Evolutionary conservation across 108 stramenopile genomes (phyloP).

Genomic region (Phaeodactylum tricornutum): DNA sequence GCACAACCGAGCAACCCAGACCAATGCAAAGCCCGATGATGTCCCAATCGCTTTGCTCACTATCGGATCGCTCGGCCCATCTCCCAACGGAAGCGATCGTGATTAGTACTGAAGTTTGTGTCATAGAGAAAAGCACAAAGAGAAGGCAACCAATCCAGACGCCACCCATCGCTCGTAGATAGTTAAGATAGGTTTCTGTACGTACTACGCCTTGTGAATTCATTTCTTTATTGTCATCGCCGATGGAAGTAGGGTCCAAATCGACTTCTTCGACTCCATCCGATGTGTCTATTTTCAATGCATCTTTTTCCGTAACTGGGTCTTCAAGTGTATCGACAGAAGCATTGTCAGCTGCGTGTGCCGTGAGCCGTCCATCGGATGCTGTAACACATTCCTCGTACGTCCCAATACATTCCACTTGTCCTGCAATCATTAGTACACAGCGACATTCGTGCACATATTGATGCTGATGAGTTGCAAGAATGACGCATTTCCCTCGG

Average conservation of each 20-base stretch:
- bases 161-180: constrained; percentile 60
- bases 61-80: constrained; percentile 44
- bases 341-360: constrained; percentile 16
- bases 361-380: constrained; percentile 33
- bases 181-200: constrained; percentile 56
- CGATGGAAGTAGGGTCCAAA: not conserved
- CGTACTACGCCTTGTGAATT: constrained; percentile 62
- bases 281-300: not conserved
- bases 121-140: constrained; percentile 40
- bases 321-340: not conserved
- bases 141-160: constrained; percentile 28
- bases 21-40: constrained; percentile 44
- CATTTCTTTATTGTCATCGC: constrained; percentile 18
- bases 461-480: constrained; percentile 94
- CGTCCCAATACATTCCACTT: constrained; percentile 45
- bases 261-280: not conserved
- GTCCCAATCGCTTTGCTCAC: constrained; percentile 27
- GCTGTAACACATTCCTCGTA: constrained; percentile 52
- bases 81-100: constrained; percentile 45
- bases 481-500: constrained; percentile 58
- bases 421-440: constrained; percentile 67
- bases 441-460: constrained; percentile 44
- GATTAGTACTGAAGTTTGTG: constrained; percentile 47
- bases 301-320: not conserved
- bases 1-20: constrained; percentile 24